Percentiles rank a stretch among this genome's conserved stretches.
Evolutionary conservation across 2,329 filamentous ascomycete species (phyloP).

Genomic region (Verticillium zaregamsianum): DNA sequence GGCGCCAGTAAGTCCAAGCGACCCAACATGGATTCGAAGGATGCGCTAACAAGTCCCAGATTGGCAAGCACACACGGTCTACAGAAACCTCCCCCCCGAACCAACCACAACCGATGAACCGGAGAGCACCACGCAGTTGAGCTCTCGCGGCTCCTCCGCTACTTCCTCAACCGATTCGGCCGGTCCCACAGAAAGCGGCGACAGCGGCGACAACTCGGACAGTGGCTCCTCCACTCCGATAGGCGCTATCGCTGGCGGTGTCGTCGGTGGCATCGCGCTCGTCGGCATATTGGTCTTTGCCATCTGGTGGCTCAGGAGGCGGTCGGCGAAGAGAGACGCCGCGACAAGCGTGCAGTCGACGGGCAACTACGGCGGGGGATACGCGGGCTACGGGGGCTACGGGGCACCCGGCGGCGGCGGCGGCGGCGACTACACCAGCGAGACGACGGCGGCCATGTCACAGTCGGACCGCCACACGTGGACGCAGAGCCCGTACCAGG

Average conservation of each 20-base stretch:
- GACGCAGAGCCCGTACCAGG: neutral
- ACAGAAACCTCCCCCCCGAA: neutral
- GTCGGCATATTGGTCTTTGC: neutral
- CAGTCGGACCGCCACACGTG: neutral
- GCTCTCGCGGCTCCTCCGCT: neutral
- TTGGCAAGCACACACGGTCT: neutral
- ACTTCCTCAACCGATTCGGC: neutral
- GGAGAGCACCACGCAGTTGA: neutral
- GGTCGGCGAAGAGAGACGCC: neutral
- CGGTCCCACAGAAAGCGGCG: neutral
- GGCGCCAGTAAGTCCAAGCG: neutral
- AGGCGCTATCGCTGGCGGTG: conserved; percentile 1
- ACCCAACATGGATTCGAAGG: neutral
- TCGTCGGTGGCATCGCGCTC: neutral
- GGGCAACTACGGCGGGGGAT: neutral
- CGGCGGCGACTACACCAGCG: neutral
- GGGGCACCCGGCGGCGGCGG: neutral
- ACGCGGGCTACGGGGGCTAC: neutral
- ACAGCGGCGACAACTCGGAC: neutral
- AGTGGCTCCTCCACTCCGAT: neutral
- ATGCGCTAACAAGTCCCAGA: neutral
- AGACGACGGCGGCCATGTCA: neutral
- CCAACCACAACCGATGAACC: neutral
- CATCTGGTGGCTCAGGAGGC: neutral
- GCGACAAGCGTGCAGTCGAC: neutral